These are phyloP conservation scores for Leptographium procerum DNA, from an alignment of 2,329 filamentous ascomycete genomes.

Conservation along the genomic window DNA sequence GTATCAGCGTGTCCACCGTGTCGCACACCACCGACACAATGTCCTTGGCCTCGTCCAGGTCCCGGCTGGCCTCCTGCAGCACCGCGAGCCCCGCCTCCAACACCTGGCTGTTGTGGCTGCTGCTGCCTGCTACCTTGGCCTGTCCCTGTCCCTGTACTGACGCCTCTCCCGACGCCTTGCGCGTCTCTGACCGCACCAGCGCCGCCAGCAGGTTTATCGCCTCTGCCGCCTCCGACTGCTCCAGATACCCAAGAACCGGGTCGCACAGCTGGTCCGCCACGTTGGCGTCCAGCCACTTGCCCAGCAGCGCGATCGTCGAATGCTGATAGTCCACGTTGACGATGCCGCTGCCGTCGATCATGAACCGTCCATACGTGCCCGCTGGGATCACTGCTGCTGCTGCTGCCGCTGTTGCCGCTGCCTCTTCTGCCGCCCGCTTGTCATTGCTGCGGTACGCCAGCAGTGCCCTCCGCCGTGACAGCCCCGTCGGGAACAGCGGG, in stretches of 20 bases:
- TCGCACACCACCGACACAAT: conserved; percentile 74
- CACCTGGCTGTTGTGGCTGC: conserved; percentile 11
- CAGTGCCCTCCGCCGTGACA: conserved; percentile 36
- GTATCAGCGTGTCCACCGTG: conserved; percentile 63
- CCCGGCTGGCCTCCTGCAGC: conserved; percentile 47
- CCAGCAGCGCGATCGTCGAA: conserved; percentile 69
- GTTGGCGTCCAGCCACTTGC: conserved; percentile 61
- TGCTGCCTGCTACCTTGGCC: background rate
- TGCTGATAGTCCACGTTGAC: conserved; percentile 70
- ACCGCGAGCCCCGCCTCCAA: conserved; percentile 32
- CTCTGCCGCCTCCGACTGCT: conserved; percentile 55
- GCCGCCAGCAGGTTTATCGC: conserved; percentile 64
- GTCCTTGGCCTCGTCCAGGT: conserved; percentile 49
- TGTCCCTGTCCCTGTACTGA: background rate
- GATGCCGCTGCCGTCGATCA: conserved; percentile 66
- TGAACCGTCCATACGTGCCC: conserved; percentile 58
- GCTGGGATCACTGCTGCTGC: conserved; percentile 47
- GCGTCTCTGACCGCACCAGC: conserved; percentile 45
- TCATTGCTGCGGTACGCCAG: too few species aligned
- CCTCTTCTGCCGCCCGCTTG: conserved; percentile 31
- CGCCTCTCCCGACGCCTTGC: conserved; percentile 20
- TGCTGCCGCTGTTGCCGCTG: conserved; percentile 10
- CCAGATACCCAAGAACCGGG: conserved; percentile 40
- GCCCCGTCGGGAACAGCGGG: conserved; percentile 45
- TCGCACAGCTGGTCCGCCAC: conserved; percentile 44